phyloP scores from a whole-genome alignment of 2,329 filamentous ascomycete genomes.

The Colletotrichum lentis region DNA sequence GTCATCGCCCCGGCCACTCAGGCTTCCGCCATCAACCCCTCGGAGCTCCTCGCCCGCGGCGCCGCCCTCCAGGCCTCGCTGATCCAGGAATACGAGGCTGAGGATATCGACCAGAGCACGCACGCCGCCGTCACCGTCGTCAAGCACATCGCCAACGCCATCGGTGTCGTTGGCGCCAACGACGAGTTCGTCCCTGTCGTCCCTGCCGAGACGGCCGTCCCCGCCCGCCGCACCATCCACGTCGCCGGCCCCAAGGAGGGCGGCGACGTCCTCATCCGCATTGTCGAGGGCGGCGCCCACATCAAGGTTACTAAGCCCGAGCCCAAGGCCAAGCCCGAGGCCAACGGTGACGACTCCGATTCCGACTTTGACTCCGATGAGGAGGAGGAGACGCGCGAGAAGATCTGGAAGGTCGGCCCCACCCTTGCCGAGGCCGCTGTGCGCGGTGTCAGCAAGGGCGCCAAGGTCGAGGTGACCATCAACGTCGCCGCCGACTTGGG shows the following conservation, averaged over 20 bases:
- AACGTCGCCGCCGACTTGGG: conserved; percentile 83
- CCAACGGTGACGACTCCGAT: conserved; percentile 68
- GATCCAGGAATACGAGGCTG: conserved; percentile 91
- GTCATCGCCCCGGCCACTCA: conserved; percentile 86
- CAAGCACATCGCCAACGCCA: conserved; percentile 85
- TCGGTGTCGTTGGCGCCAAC: conserved; percentile 78
- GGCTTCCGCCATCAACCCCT: conserved; percentile 85
- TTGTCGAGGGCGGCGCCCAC: conserved; percentile 87
- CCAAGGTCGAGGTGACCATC: conserved; percentile 92
- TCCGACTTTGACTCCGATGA: conserved; percentile 72
- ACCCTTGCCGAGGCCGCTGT: conserved; percentile 86
- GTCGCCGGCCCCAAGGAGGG: conserved; percentile 79
- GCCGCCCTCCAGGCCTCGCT: conserved; percentile 95
- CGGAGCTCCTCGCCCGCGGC: conserved; percentile 86
- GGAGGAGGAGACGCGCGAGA: conserved; percentile 87
- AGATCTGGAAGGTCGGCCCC: conserved; percentile 88
- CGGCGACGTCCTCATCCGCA: conserved; percentile 86
- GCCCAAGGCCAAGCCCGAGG: conserved; percentile 76
- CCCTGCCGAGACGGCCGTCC: conserved; percentile 85
- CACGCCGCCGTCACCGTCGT: conserved; percentile 95
- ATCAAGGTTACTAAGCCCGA: conserved; percentile 94
- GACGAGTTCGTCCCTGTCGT: conserved; percentile 84
- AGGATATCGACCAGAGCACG: conserved; percentile 94
- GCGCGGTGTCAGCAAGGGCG: conserved; percentile 83
- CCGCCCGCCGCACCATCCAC: conserved; percentile 84